phyloP scores from a whole-genome alignment of 768 basidiomycete genomes.

The Tephrocybe rancida region DNA sequence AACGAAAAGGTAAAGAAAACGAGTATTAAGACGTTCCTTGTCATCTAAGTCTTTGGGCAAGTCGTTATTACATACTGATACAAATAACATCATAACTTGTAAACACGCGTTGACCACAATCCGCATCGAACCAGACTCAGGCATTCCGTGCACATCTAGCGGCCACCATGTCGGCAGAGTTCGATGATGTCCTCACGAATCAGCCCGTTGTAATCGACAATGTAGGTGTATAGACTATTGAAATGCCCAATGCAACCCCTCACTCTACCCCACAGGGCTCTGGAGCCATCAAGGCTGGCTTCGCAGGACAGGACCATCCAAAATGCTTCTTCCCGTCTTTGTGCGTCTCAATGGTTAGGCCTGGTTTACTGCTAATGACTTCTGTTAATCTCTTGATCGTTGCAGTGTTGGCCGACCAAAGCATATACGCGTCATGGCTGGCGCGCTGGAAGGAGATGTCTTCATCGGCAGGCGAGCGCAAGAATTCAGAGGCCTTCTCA shows the following conservation, averaged over 20 bases:
- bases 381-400: slow-evolving; percentile 24
- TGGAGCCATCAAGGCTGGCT: slow-evolving; percentile 98
- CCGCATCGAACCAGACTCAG: slow-evolving; percentile 12
- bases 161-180: slow-evolving; percentile 74
- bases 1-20: slow-evolving; percentile 20
- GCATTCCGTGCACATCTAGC: not conserved
- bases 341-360: slow-evolving; percentile 62
- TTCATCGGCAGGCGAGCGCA: slow-evolving; percentile 97
- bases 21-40: slow-evolving; percentile 4
- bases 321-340: slow-evolving; percentile 99
- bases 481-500: slow-evolving; percentile 92
- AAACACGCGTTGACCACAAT: slow-evolving; percentile 6
- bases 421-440: slow-evolving; percentile 97
- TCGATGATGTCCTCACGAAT: slow-evolving; percentile 94
- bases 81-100: not conserved
- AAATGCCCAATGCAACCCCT: slow-evolving; percentile 21
- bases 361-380: slow-evolving; percentile 24
- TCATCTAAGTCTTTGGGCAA: slow-evolving; percentile 10
- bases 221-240: slow-evolving; percentile 48
- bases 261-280: slow-evolving; percentile 70
- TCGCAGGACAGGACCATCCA: slow-evolving; percentile 98
- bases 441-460: slow-evolving; percentile 92
- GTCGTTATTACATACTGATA: not conserved
- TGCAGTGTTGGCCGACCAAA: slow-evolving; percentile 93
- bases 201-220: slow-evolving; percentile 99